Base-by-base conservation (phyloP, 2,329 filamentous ascomycete species). In the Aspergillus novofumigatus region DNA sequence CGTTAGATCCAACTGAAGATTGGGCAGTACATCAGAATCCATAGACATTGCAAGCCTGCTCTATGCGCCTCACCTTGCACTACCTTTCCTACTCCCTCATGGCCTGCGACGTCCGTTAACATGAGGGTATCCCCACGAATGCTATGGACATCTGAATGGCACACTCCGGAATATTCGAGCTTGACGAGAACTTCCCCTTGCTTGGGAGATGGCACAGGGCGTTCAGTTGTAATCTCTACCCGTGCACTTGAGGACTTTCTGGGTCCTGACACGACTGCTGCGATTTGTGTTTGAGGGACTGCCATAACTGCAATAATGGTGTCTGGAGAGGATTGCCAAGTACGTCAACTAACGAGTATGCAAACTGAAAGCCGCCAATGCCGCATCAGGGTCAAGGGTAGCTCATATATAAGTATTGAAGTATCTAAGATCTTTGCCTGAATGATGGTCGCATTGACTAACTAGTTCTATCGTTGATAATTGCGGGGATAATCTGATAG, bases 61-160 rank as follows among this genome's bases (percentile, higher is more conserved):
- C 21, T 44, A 23, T 14, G 14, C 11, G 20, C 21, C 44, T 47
- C 21, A 70, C 70, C 70, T 60, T 56, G 44, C 7, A 80, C 73
- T 6, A 80, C 75, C 9, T 61, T 70, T 4, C 78, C 78, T 21
- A 80, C 70, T 20, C 77, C 78, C 56, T 80, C 78, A 60, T 80
- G 78, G 2, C 78, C 78, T 3, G 78, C 77, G 3, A 80, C 74
- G 56, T 78, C 70, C 6, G 77, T 79, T 65, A 67, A 63, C 77
- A 80, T 67, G 49, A 72, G 63, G 59, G 77, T 69, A 62, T 76
- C 71, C 7, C 74, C 75, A 10, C 72, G 71, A 5, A 80, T 73
- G 58, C 77, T 79, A 57, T 75, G 75, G 55, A 78, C 74, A 64
- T 80, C 78, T 1, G 77, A 79, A 65, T 80, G 77, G 52, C 78